Conservation (phyloP, 2,329 filamentous ascomycete species). For the Penicillium sp. region DNA sequence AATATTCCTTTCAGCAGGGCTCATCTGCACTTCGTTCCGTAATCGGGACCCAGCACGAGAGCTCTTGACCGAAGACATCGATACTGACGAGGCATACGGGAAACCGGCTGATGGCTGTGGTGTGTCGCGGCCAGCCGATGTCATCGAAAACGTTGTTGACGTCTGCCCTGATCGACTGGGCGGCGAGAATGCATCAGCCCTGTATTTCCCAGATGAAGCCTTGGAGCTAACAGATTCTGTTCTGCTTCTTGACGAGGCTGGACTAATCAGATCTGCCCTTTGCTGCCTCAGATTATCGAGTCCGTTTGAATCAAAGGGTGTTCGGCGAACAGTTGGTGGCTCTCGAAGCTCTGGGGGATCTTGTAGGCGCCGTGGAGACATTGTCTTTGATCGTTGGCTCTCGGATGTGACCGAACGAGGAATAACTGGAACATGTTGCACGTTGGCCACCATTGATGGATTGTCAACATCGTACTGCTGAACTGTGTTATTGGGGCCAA, state of each 20-base stretch:
- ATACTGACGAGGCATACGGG: constrained; percentile 45
- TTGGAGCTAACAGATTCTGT: constrained; percentile 62
- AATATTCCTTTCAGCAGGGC: constrained; percentile 70
- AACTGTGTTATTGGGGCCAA: constrained; percentile 82
- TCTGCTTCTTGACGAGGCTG: constrained; percentile 62
- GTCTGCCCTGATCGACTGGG: constrained; percentile 44
- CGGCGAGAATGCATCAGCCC: constrained; percentile 40
- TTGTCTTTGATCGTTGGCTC: constrained; percentile 46
- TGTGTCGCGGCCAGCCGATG: constrained; percentile 36
- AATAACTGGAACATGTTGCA: constrained; percentile 78
- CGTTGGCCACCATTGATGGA: constrained; percentile 77
- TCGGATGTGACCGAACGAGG: constrained; percentile 81
- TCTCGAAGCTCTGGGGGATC: constrained; percentile 64
- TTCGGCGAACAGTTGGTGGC: constrained; percentile 68
- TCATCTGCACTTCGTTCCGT: constrained; percentile 76
- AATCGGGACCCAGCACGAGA: constrained; percentile 63
- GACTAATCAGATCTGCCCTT: constrained; percentile 66
- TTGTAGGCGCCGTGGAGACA: constrained; percentile 32
- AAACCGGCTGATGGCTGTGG: constrained; percentile 45
- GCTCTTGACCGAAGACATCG: constrained; percentile 48
- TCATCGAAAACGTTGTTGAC: constrained; percentile 47
- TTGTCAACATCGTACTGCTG: constrained; percentile 95
- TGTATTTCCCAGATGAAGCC: constrained; percentile 51
- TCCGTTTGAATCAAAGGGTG: constrained; percentile 69
- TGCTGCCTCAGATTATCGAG: constrained; percentile 62